Evolutionary conservation across 2,329 filamentous ascomycete genomes (phyloP).

Genomic region (Microdochium paspali): DNA sequence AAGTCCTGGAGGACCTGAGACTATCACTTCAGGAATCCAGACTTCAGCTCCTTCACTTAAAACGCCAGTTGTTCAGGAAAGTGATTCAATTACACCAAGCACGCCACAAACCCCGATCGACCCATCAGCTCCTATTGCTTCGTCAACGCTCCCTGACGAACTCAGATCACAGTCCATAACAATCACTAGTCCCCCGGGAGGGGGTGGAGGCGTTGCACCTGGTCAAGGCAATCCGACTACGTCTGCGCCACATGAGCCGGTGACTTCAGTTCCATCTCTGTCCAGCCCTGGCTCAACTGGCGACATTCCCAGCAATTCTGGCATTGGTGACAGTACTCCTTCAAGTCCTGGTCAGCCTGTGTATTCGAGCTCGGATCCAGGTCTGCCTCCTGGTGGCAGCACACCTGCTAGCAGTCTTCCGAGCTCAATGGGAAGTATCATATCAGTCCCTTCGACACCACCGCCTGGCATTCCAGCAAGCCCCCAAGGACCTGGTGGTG

Average conservation of each 20-base stretch:
- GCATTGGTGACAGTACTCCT: too few relatives aligned
- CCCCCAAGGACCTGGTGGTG: not conserved
- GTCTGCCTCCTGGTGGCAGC: too few relatives aligned
- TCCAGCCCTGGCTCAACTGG: not conserved
- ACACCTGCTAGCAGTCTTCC: too few relatives aligned
- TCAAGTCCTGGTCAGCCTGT: too few relatives aligned
- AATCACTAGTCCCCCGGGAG: too few relatives aligned
- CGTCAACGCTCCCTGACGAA: too few relatives aligned
- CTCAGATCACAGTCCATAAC: too few relatives aligned
- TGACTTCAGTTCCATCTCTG: not conserved
- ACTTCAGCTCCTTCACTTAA: slow-evolving; percentile 1
- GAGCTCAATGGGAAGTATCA: too few relatives aligned
- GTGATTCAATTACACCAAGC: not conserved
- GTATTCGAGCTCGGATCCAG: too few relatives aligned
- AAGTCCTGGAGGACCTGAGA: not conserved
- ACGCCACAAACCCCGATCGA: not conserved
- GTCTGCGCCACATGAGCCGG: not conserved
- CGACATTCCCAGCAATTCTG: not conserved
- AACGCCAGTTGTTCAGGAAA: not conserved
- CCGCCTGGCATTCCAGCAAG: not conserved
- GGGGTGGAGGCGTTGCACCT: too few relatives aligned
- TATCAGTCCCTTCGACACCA: not conserved
- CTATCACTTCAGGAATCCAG: not conserved
- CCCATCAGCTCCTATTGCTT: too few relatives aligned
- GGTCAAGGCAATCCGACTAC: not conserved